Base-by-base conservation (phyloP, 176 grass and related monocot species). In the Rhynchospora tenuis region DNA sequence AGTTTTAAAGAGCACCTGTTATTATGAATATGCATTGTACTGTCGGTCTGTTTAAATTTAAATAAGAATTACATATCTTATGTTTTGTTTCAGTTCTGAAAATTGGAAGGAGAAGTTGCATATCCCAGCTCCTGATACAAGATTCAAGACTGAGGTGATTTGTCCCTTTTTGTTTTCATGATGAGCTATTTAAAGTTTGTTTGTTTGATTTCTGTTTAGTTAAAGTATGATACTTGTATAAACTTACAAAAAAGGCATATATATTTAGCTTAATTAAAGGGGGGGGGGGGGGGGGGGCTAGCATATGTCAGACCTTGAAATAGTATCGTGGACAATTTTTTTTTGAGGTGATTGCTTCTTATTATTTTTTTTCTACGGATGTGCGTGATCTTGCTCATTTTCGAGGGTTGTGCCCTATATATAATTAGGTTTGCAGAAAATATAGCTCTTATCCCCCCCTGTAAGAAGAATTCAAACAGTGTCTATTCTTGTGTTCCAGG, bases 71-170 rank as follows among this genome's bases (percentile, higher is more conserved):
- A 82, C 31, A 81, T 63, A 45, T 80, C 75, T 20, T 81, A 31
- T 91, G 6, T 26, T 17, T 92, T 64, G 65, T 87, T 84, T 85
- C 87, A 98, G 95, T 89, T 93, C 85, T 45, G 89, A 93, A 89
- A 89, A 91, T 86, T 98, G 95, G 95, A 98, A 98, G 82, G 81
- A 90, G 46, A 92, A 87, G 89, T 88, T 98, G 84, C 94, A 88
- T 79, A 87, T 98, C 45, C 95, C 92, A 52, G 86, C 89, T 50
- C 59, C 68, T 75, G 95, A 98, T 91, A 93, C 95, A 17, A 87
- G 95, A 65, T 94, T 91, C 89, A 94, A 51, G 56, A 98, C 95
- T 22, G 92, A 98, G 89, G 95, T 98, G 88, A 88, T 79, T 84
- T 78, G 16, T 22, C 48, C 64, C 64, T 88, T 80, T 51, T 58